phyloP scores from a whole-genome alignment of 1,284 basidiomycete genomes.

The Sporisorium scitamineum region DNA sequence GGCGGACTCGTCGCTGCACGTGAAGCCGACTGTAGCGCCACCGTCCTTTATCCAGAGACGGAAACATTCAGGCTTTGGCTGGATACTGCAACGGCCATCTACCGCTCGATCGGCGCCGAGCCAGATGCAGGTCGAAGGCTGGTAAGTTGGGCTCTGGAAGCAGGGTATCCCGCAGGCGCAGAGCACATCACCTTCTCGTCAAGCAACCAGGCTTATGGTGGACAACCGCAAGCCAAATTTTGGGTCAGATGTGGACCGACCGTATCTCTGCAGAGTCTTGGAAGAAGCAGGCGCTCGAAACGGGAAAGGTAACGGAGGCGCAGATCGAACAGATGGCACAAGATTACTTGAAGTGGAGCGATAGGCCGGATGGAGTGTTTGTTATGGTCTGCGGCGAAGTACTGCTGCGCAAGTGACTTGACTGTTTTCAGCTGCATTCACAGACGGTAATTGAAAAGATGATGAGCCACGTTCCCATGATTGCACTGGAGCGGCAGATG shows the following conservation, averaged over 20 bases:
- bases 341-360: conserved; percentile 31
- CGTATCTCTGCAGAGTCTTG: conserved; percentile 21
- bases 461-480: not conserved
- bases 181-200: conserved; percentile 35
- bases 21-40: conserved; percentile 25
- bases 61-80: conserved; percentile 23
- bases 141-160: conserved; percentile 34
- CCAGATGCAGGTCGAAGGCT: conserved; percentile 38
- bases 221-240: conserved; percentile 25
- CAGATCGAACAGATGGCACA: conserved; percentile 21
- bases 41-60: conserved; percentile 17
- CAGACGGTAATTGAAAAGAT: not conserved
- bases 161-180: conserved; percentile 16
- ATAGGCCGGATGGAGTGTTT: conserved; percentile 21
- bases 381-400: conserved; percentile 40
- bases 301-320: conserved; percentile 13
- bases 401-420: conserved; percentile 22
- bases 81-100: conserved; percentile 12
- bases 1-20: conserved; percentile 36
- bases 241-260: conserved; percentile 42
- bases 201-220: conserved; percentile 31
- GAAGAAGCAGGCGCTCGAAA: conserved; percentile 28
- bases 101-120: conserved; percentile 31
- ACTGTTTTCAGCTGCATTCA: too few species aligned
- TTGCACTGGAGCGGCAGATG: not conserved